A percentile compares a stretch with the other conserved stretches of the same genome.
phyloP scores from a whole-genome alignment of 441 rosid species.

The Codiaeum variegatum region DNA sequence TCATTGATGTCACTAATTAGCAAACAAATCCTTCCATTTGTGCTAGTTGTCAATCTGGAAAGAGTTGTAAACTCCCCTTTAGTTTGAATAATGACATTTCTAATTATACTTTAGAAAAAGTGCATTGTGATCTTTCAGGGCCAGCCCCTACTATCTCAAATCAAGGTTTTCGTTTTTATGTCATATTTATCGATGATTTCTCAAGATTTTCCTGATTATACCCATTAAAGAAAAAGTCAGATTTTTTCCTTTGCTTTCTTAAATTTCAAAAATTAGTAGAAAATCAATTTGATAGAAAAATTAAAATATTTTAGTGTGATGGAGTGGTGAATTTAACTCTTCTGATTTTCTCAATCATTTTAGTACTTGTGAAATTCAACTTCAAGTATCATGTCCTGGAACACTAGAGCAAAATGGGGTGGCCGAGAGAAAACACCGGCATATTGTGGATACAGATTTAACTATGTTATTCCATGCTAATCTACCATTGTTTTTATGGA shows the following conservation, averaged over 20 bases:
- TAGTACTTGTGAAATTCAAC: background rate
- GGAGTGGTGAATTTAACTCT: background rate
- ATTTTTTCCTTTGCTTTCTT: background rate
- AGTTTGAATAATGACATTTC: background rate
- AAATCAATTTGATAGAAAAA: background rate
- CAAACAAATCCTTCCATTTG: background rate
- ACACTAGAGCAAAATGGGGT: background rate
- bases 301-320: background rate
- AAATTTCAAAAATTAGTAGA: background rate
- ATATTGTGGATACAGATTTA: background rate
- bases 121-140: background rate
- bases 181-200: background rate
- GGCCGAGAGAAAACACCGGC: background rate
- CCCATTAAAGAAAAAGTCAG: background rate
- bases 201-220: background rate
- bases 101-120: background rate
- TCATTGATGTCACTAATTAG: slow-evolving; percentile 2
- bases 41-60: background rate
- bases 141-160: background rate
- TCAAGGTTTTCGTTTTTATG: background rate
- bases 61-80: background rate
- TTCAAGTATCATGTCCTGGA: background rate
- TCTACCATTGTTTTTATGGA: background rate
- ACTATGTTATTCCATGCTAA: background rate
- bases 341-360: background rate